Percentiles rank a stretch among this genome's conserved stretches.
These are phyloP conservation scores for Bertia moriformis DNA, from an alignment of 2,329 filamentous ascomycete species.

Conservation along the genomic window DNA sequence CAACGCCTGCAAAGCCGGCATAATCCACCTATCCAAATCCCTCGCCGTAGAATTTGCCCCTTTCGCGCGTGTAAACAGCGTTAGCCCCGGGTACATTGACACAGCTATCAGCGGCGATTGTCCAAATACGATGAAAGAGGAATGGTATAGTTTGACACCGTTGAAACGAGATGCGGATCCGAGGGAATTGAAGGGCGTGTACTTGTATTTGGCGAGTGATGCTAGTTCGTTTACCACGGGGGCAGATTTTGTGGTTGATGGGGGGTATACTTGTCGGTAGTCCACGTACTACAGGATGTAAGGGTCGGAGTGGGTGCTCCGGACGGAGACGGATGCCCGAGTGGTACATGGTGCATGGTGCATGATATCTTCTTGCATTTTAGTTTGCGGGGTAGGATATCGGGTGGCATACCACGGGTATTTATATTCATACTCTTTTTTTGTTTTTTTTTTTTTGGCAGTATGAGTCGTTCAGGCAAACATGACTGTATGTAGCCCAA, in stretches of 20 bases:
- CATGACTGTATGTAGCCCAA: too few relatives aligned
- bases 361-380: too few relatives aligned
- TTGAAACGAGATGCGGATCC: constrained; percentile 32
- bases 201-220: constrained; percentile 37
- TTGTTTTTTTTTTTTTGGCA: too few relatives aligned
- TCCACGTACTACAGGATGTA: too few relatives aligned
- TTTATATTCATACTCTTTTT: too few relatives aligned
- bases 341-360: too few relatives aligned
- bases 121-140: constrained; percentile 16
- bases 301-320: too few relatives aligned
- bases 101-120: constrained; percentile 17
- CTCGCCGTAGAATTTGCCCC: constrained; percentile 15
- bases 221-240: constrained; percentile 73
- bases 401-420: too few relatives aligned
- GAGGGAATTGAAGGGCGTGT: constrained; percentile 14
- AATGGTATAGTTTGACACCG: constrained; percentile 23
- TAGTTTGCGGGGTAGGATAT: too few relatives aligned
- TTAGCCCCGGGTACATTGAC: constrained; percentile 20
- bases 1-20: constrained; percentile 13
- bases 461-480: too few relatives aligned
- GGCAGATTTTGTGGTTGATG: constrained; percentile 60
- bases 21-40: constrained; percentile 15
- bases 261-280: constrained; percentile 37
- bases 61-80: constrained; percentile 13
- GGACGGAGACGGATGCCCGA: too few relatives aligned